Conservation (phyloP, 768 basidiomycete species). For the Fomitopsis serialis region DNA sequence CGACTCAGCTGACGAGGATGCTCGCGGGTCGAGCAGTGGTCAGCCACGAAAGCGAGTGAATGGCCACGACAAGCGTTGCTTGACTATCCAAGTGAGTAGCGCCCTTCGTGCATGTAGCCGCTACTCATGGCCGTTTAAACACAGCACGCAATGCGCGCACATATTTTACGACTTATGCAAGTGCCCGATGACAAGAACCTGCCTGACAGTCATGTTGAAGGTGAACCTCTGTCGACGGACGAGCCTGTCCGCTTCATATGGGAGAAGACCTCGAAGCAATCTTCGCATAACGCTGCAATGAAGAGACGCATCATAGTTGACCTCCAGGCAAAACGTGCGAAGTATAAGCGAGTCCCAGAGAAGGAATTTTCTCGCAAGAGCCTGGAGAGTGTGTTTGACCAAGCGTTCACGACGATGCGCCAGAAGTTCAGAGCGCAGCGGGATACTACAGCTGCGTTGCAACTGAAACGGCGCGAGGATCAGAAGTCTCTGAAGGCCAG, state of each 20-base stretch:
- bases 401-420: constrained; percentile 62
- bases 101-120: neutral
- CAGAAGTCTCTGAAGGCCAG: constrained; percentile 57
- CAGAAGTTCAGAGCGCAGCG: constrained; percentile 62
- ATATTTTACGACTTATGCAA: constrained; percentile 56
- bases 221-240: constrained; percentile 33
- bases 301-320: constrained; percentile 58
- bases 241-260: constrained; percentile 74
- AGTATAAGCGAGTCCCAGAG: constrained; percentile 60
- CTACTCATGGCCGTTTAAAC: neutral
- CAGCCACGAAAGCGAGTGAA: constrained; percentile 42
- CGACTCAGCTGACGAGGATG: constrained; percentile 31
- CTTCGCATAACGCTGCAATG: constrained; percentile 69
- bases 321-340: constrained; percentile 46
- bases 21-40: constrained; percentile 21
- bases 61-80: constrained; percentile 59
- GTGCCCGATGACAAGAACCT: constrained; percentile 50
- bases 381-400: constrained; percentile 62
- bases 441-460: constrained; percentile 39
- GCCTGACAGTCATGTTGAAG: constrained; percentile 60
- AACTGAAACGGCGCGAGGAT: constrained; percentile 50
- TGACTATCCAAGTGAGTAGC: constrained; percentile 58
- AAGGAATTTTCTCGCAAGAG: constrained; percentile 61
- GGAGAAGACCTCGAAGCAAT: constrained; percentile 74
- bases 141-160: constrained; percentile 67